Evolutionary conservation across 305 asterid species (phyloP).

Genomic region (Fraxinus albicans): DNA sequence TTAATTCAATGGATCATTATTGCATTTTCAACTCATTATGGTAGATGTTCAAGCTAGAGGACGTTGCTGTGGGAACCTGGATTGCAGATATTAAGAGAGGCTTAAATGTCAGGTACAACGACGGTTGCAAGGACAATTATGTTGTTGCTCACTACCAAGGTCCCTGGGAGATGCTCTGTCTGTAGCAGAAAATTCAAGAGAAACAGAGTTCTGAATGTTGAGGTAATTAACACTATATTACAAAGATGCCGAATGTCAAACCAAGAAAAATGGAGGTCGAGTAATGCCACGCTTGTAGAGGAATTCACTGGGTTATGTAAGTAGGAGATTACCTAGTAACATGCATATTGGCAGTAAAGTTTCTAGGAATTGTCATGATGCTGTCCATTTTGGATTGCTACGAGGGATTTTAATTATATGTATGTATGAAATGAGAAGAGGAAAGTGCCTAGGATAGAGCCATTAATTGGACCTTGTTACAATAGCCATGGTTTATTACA

Average conservation of each 20-base stretch:
- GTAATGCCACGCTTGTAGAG: not conserved
- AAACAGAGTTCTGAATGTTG: constrained; percentile 61
- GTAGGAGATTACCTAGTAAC: not conserved
- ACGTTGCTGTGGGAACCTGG: constrained; percentile 90
- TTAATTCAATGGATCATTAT: too few species aligned
- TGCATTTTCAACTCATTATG: too few species aligned
- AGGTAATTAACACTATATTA: constrained; percentile 42
- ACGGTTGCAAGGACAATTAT: constrained; percentile 78
- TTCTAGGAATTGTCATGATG: not conserved
- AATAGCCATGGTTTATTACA: not conserved
- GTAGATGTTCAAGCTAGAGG: constrained; percentile 14
- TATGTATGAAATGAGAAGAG: constrained; percentile 25
- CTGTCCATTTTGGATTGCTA: constrained; percentile 20
- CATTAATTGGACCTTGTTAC: not conserved
- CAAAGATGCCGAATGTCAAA: not conserved
- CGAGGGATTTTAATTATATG: constrained; percentile 19
- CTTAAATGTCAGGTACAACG: constrained; percentile 55
- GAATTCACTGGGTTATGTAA: constrained; percentile 11
- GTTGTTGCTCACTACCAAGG: constrained; percentile 50
- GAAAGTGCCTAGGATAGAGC: not conserved
- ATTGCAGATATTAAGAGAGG: constrained; percentile 70
- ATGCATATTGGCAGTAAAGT: constrained; percentile 21
- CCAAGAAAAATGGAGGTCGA: not conserved
- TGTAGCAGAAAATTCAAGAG: constrained; percentile 76
- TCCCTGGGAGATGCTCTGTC: too few species aligned